Evolutionary conservation across 2,329 filamentous ascomycete species (phyloP), one percentile per base, ranked within the genome.

Genomic region (Hirsutella rhossiliensis): DNA sequence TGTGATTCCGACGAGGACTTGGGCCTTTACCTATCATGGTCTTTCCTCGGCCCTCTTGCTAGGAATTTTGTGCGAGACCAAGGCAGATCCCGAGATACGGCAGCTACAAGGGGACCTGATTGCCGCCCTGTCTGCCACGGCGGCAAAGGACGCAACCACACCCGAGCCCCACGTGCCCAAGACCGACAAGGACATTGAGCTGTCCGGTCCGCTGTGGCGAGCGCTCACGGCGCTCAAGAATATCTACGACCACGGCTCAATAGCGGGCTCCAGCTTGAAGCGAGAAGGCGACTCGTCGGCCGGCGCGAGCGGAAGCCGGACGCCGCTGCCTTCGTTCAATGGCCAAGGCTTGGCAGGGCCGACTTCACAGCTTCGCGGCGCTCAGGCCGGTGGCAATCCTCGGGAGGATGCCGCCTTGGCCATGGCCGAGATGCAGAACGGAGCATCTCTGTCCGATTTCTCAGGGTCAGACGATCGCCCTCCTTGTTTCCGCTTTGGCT

Each of bases 11-110:
- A 82, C 78, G 0, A 67, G 78, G 23, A 81, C 76, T 45, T 82
- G 78, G 78, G 78, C 78, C 0, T 82, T 82, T 48, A 82, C 78
- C 1, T 82, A 82, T 46, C 77, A 82, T 52, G 77, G 78, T 2
- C 67, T 82, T 8, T 82, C 78, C 9, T 82, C 78, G 0, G 78
- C 78, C 1, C 68, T 82, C 4, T 64, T 82, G 4, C 71, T 82
- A 9, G 78, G 78, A 15, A 79, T 82, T 42, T 56, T 81, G 1
- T 75, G 73, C 41, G 77, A 81, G 50, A 80, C 77, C 2, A 80
- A 80, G 56, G 65, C 72, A 3, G 77, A 82, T 47, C 74, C 74
- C 0, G 78, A 81, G 52, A 73, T 82, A 2, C 71, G 77, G 18
- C 73, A 79, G 45, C 63, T 82, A 3, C 78, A 82, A 49, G 78